These are phyloP conservation scores for Calonectria pseudoreteaudii DNA, from an alignment of 2,329 filamentous ascomycete species.

Conservation along the genomic window DNA sequence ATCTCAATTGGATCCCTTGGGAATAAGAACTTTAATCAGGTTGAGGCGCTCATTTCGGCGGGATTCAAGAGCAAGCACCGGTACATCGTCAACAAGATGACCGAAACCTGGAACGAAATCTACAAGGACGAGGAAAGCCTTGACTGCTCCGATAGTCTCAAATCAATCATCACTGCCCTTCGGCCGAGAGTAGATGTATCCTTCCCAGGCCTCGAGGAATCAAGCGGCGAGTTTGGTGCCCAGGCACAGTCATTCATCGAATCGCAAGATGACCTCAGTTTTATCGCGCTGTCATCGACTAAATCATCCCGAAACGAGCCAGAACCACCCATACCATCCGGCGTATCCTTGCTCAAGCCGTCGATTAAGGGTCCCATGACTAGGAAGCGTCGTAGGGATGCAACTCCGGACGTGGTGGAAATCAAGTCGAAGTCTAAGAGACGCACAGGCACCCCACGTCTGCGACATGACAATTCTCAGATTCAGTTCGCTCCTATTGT, in stretches of 20 bases:
- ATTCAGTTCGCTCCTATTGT: slow-evolving; percentile 79
- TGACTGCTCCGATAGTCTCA: slow-evolving; percentile 74
- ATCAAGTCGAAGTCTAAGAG: slow-evolving; percentile 39
- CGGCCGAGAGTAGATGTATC: slow-evolving; percentile 63
- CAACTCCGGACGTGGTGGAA: slow-evolving; percentile 41
- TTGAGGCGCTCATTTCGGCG: slow-evolving; percentile 67
- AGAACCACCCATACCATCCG: slow-evolving; percentile 28
- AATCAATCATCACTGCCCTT: slow-evolving; percentile 70
- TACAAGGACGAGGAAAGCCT: slow-evolving; percentile 72
- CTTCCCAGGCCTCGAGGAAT: slow-evolving; percentile 57
- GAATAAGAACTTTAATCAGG: slow-evolving; percentile 59
- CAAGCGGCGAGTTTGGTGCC: slow-evolving; percentile 52
- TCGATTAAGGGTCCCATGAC: slow-evolving; percentile 36
- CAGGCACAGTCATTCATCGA: slow-evolving; percentile 58
- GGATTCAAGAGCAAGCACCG: slow-evolving; percentile 70
- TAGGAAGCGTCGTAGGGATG: slow-evolving; percentile 45
- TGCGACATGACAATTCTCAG: slow-evolving; percentile 85
- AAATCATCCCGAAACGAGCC: slow-evolving; percentile 44
- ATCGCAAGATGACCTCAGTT: slow-evolving; percentile 60
- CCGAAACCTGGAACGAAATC: slow-evolving; percentile 74
- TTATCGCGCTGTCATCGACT: slow-evolving; percentile 46
- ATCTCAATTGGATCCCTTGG: slow-evolving; percentile 49
- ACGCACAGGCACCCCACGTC: slow-evolving; percentile 58
- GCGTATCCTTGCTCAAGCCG: slow-evolving; percentile 30
- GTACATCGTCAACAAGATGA: slow-evolving; percentile 63